Conservation (phyloP, 345 rosid species). For the Hibiscus mutabilis region DNA sequence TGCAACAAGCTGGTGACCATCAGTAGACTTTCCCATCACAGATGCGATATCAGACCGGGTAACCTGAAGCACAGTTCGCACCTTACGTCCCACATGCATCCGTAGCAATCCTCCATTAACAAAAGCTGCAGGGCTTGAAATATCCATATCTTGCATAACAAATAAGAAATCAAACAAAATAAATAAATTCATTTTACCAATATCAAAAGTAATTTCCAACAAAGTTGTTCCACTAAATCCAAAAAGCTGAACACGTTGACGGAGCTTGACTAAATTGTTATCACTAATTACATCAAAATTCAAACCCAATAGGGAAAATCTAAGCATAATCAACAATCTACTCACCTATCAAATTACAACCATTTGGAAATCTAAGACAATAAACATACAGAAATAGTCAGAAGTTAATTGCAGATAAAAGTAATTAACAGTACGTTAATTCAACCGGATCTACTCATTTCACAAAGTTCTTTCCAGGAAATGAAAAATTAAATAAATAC, state of each 20-base stretch:
- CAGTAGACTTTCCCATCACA: slow-evolving; percentile 64
- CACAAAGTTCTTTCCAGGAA: not conserved
- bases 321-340: not conserved
- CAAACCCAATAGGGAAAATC: too few relatives aligned
- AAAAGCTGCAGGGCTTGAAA: slow-evolving; percentile 73
- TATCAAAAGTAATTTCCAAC: not conserved
- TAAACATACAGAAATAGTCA: not conserved
- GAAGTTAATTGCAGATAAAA: too few relatives aligned
- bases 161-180: not conserved
- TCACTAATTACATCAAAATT: not conserved
- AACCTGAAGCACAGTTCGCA: slow-evolving; percentile 58
- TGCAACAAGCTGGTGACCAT: slow-evolving; percentile 49
- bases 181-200: not conserved
- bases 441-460: not conserved
- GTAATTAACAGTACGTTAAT: too few relatives aligned
- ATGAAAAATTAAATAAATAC: not conserved
- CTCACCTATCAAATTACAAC: not conserved
- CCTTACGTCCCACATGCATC: slow-evolving; percentile 55
- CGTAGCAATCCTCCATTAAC: slow-evolving; percentile 66
- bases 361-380: not conserved
- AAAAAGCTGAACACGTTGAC: not conserved
- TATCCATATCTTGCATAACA: slow-evolving; percentile 45
- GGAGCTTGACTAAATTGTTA: not conserved
- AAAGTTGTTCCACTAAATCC: not conserved
- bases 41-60: slow-evolving; percentile 39